Evolutionary conservation across 192 early-diverging fungal species (phyloP).

Genomic region (Endogone sp.): DNA sequence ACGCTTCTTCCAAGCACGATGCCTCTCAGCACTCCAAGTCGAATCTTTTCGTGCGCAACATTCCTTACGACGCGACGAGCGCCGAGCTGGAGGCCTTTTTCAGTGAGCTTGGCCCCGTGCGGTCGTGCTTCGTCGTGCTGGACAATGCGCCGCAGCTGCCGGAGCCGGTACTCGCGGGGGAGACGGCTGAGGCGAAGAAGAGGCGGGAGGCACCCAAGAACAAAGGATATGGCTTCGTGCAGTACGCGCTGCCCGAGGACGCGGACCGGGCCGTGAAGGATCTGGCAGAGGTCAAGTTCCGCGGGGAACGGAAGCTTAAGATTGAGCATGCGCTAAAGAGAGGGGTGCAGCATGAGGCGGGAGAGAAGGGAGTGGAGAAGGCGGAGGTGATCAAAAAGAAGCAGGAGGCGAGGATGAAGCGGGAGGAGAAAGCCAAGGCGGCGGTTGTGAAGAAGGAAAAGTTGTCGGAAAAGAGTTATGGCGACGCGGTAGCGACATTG

Average conservation of each 20-base stretch:
- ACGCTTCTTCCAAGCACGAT: no score
- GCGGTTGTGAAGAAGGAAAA: not conserved
- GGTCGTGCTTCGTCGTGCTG: slow-evolving; percentile 86
- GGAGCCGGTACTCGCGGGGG: no score
- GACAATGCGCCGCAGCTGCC: slow-evolving; percentile 47
- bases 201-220: slow-evolving; percentile 36
- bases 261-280: slow-evolving; percentile 74
- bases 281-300: slow-evolving; percentile 72
- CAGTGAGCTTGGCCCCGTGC: slow-evolving; percentile 80
- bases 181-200: slow-evolving; percentile 23
- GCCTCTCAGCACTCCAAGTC: slow-evolving; percentile 47
- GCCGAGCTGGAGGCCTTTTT: slow-evolving; percentile 86
- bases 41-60: slow-evolving; percentile 83
- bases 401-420: not conserved
- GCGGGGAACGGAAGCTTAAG: slow-evolving; percentile 61
- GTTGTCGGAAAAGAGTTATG: slow-evolving; percentile 6
- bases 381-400: not conserved
- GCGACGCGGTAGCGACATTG: no score
- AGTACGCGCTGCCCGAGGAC: slow-evolving; percentile 77
- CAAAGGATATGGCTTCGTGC: slow-evolving; percentile 91
- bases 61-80: slow-evolving; percentile 81
- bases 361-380: not conserved
- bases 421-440: not conserved
- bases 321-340: slow-evolving; percentile 76
- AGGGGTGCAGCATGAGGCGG: slow-evolving; percentile 12